Evolutionary conservation across 1,284 basidiomycete species (phyloP).

Genomic region (Grifola frondosa): DNA sequence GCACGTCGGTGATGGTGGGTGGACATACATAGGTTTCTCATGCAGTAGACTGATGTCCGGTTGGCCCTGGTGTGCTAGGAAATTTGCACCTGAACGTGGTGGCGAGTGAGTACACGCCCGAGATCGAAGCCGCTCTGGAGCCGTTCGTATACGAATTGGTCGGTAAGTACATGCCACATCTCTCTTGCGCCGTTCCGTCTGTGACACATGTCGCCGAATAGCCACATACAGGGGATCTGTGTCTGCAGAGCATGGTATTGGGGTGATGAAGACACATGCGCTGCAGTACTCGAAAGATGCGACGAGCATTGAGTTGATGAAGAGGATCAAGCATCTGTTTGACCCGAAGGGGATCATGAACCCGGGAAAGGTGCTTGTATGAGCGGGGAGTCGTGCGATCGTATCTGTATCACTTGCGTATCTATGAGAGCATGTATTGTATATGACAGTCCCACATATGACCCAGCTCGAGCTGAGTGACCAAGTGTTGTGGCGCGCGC

Average conservation of each 20-base stretch:
- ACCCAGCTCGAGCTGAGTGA: no score
- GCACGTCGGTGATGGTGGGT: conserved; percentile 92
- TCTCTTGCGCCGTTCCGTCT: neutral
- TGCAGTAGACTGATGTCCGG: conserved; percentile 7
- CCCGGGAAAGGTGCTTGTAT: conserved; percentile 75
- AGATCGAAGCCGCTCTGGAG: conserved; percentile 87
- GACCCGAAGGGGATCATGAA: conserved; percentile 93
- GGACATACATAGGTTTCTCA: conserved; percentile 8
- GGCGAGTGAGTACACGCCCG: conserved; percentile 80
- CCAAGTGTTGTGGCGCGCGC: neutral
- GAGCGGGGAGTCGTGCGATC: conserved; percentile 4
- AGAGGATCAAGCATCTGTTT: conserved; percentile 85
- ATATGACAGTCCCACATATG: neutral
- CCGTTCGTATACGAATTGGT: conserved; percentile 97
- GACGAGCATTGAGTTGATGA: conserved; percentile 87
- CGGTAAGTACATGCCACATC: conserved; percentile 43
- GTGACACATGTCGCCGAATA: conserved; percentile 26
- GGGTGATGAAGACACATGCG: conserved; percentile 92
- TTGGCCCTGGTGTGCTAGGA: conserved; percentile 45
- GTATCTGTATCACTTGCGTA: neutral
- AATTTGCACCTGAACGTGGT: conserved; percentile 96
- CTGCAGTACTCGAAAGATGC: conserved; percentile 86
- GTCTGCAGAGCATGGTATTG: conserved; percentile 96
- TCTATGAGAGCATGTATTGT: conserved; percentile 13
- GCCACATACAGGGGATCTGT: conserved; percentile 83